Base-by-base conservation (phyloP, 305 asterid species). In the Solanum aculeatissimum region DNA sequence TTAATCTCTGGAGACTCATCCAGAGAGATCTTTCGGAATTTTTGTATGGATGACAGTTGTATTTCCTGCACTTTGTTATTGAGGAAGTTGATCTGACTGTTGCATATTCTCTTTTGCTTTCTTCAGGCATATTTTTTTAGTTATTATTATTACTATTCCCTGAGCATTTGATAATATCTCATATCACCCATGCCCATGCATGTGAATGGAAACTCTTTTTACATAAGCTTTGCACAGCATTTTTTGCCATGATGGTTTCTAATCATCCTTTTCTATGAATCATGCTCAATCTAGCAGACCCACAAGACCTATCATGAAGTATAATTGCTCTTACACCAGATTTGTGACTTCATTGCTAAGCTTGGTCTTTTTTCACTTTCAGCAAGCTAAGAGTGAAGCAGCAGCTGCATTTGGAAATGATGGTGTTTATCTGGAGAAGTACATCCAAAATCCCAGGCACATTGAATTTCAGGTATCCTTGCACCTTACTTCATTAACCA, bases 381-480 rank as follows among this genome's bases (percentile, higher is more conserved):
- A 97, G 99, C 98, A 95, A 97, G 99, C 99, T 49, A 92, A 97
- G 89, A 94, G 92, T 87, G 99, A 97, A 89, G 99, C 99, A 87
- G 99, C 96, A 53, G 99, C 98, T 89, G 98, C 99, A 82, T 97
- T 97, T 91, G 99, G 99, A 90, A 97, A 97, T 87, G 99, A 97
- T 71, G 98, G 99, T 74, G 96, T 93, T 85, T 95, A 96, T 92
- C 93, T 97, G 85, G 99, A 97, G 92, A 97, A 95, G 88, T 97
- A 90, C 88, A 86, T 97, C 87, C 94, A 91, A 85, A 97, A 97
- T 84, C 99, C 99, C 82, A 95, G 99, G 91, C 99, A 97, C 84
- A 97, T 97, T 85, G 99, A 97, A 81, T 97, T 97, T 87, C 98
- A 97, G 98, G 99, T 97, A 90, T 80, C 85, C 53, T 32, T 53